Percentiles rank a stretch among this genome's conserved stretches.
These are phyloP conservation scores for Melaleuca alternifolia DNA, from an alignment of 345 rosid genomes.

Conservation along the genomic window DNA sequence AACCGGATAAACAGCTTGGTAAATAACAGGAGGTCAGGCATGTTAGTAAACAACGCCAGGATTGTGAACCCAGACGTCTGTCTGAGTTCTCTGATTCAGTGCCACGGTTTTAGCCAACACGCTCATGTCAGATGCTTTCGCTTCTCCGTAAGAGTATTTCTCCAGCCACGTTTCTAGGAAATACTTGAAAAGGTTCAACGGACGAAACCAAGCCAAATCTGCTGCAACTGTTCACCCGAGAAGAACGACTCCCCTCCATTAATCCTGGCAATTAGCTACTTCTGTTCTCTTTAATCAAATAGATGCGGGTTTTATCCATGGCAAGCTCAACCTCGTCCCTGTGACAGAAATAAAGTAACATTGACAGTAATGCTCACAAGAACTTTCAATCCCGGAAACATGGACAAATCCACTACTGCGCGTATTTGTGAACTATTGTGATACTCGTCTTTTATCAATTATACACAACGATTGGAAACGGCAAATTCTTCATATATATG, in stretches of 20 bases:
- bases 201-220: background rate
- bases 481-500: background rate
- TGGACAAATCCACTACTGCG: background rate
- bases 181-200: background rate
- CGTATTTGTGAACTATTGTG: background rate
- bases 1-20: slow-evolving; percentile 18
- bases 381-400: background rate
- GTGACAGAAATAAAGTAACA: background rate
- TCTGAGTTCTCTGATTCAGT: slow-evolving; percentile 9
- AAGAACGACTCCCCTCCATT: background rate
- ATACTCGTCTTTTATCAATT: background rate
- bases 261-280: background rate
- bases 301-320: background rate
- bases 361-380: background rate
- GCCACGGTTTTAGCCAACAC: slow-evolving; percentile 29
- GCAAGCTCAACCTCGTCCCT: background rate
- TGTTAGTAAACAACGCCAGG: slow-evolving; percentile 22
- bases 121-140: background rate
- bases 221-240: background rate
- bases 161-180: background rate
- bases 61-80: slow-evolving; percentile 22
- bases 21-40: slow-evolving; percentile 6
- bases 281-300: background rate
- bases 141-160: background rate
- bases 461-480: background rate